Evolutionary conservation across 2,329 filamentous ascomycete genomes (phyloP), one percentile per base, ranked within the genome.

Genomic region (Botrytis aclada): DNA sequence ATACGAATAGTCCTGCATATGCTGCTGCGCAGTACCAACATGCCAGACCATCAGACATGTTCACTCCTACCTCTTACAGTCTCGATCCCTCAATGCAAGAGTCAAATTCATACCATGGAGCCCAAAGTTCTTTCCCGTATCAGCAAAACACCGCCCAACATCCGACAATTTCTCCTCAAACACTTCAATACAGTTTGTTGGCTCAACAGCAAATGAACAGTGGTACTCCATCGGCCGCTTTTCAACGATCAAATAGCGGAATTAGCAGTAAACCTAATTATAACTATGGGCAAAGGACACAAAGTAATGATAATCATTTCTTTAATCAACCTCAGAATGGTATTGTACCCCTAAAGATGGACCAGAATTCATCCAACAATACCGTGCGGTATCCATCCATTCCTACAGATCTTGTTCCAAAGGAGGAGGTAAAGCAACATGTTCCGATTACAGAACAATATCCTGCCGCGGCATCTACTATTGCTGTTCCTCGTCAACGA

Each of bases 131-230:
- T 56, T 81, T 79, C 74, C 75, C 78, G 1, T 79, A 78, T 73
- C 74, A 74, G 16, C 73, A 75, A 16, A 73, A 69, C 29, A 64
- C 66, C 25, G 45, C 66, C 10, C 75, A 76, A 8, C 75, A 75
- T 63, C 60, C 75, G n/a, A 80, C 79, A 18, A 77, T 80, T 25
- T 71, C 79, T 47, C 78, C 79, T n/a, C 77, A 79, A 58, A 77
- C 74, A 69, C 77, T 80, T 51, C 79, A 81, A 60, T 80, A 80
- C 69, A 73, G 54, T 37, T 74, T 78, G 41, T 45, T 74, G 22
- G 61, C 74, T n/a, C 75, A 69, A 25, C 79, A 78, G 39, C 71
- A 73, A 39, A 39, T 75, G 47, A 78, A 75, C 71, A 74, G 71
- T 73, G 70, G 69, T n/a, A 69, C 75, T n/a, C 25, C n/a, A 9